Evolutionary conservation across 169 alveolate genomes (phyloP).

Genomic region (Plasmodium sp.): DNA sequence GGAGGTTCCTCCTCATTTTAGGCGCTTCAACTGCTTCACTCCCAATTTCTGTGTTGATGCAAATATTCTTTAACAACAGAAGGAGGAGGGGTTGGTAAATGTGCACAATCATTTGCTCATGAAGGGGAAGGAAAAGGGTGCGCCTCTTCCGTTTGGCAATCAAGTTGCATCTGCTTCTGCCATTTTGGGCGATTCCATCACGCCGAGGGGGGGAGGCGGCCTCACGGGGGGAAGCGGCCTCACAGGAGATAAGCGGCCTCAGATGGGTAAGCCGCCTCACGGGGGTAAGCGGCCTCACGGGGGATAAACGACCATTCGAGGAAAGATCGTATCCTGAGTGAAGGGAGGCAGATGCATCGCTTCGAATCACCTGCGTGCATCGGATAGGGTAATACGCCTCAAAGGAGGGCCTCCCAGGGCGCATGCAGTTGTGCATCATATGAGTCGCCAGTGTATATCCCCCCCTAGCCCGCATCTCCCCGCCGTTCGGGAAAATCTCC

Average conservation of each 20-base stretch:
- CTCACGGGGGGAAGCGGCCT: not conserved
- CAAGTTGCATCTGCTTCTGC: not conserved
- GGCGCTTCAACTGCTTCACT: not conserved
- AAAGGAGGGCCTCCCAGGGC: not conserved
- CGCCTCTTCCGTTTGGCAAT: not conserved
- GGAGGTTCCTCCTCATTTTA: not conserved
- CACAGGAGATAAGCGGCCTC: too few species aligned
- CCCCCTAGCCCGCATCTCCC: not conserved
- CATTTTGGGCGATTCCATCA: not conserved
- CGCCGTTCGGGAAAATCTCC: not conserved
- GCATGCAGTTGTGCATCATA: not conserved
- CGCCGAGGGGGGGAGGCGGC: not conserved
- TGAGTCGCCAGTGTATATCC: not conserved
- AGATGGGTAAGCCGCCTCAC: not conserved
- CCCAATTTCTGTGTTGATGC: not conserved
- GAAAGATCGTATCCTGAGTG: not conserved
- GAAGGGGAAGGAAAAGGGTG: not conserved
- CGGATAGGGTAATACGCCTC: not conserved
- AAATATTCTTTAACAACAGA: not conserved
- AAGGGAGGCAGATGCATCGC: not conserved
- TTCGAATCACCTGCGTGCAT: not conserved
- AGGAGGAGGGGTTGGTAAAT: not conserved
- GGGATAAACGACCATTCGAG: not conserved
- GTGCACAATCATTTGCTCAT: not conserved
- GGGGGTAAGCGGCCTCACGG: not conserved